phyloP scores from a whole-genome alignment of 192 early-diverging fungal genomes.

The Umbelopsis sp. region DNA sequence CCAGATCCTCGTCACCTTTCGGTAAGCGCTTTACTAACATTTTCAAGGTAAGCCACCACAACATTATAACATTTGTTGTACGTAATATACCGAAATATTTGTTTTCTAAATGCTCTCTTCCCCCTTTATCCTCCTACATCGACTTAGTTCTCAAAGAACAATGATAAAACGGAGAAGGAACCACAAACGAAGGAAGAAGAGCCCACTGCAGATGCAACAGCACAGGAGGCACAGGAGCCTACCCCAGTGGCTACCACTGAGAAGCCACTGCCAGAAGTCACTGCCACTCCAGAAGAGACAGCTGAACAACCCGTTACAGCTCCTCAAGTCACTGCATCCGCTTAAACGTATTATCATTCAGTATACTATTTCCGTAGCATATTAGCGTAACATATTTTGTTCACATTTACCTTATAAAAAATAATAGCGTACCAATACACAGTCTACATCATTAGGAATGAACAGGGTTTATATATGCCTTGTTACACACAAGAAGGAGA shows the following conservation, averaged over 20 bases:
- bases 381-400: background rate
- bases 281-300: constrained; percentile 4
- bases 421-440: background rate
- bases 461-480: too few species aligned
- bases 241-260: background rate
- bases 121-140: background rate
- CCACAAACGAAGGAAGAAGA: background rate
- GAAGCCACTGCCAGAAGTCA: constrained; percentile 9
- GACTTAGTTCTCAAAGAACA: constrained; percentile 1
- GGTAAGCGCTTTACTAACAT: constrained; percentile 15
- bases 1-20: constrained; percentile 3
- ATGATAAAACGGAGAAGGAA: constrained; percentile 4
- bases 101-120: background rate
- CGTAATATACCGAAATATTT: background rate
- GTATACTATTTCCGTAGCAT: background rate
- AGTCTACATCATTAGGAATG: too few species aligned
- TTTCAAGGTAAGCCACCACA: constrained; percentile 5
- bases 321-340: constrained; percentile 8
- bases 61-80: background rate
- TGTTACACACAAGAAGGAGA: too few species aligned
- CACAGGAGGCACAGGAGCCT: background rate
- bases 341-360: background rate
- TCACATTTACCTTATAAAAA: background rate
- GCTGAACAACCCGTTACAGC: background rate
- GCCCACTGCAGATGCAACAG: background rate